Conservation (phyloP, 768 basidiomycete species). For the Kwoniella botswanensis region DNA sequence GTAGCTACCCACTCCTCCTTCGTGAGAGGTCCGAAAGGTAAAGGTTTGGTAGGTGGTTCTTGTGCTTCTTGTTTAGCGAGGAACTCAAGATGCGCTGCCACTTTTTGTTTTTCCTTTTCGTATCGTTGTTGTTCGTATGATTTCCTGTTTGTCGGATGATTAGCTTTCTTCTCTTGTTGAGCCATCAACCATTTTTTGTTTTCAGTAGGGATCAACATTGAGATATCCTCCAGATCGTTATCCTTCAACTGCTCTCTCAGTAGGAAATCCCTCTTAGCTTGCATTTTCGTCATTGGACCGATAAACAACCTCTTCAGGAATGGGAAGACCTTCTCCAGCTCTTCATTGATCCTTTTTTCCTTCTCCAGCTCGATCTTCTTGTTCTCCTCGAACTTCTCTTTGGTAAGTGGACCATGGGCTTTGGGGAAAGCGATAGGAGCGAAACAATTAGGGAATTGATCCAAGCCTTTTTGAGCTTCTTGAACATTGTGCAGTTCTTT, state of each 20-base stretch:
- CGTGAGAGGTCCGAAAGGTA: conserved; percentile 40
- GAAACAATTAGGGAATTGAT: conserved; percentile 37
- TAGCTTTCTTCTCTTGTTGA: conserved; percentile 3
- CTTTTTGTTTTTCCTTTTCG: conserved; percentile 45
- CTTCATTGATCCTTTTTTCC: conserved; percentile 25
- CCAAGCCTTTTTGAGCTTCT: conserved; percentile 42
- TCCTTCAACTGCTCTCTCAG: conserved; percentile 38
- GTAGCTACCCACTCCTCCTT: conserved; percentile 38
- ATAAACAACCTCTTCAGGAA: conserved; percentile 48
- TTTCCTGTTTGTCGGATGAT: conserved; percentile 22
- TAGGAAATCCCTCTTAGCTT: conserved; percentile 36
- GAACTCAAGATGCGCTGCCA: conserved; percentile 23
- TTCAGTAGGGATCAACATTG: conserved; percentile 34
- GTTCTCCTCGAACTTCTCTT: conserved; percentile 37
- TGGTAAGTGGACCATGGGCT: conserved; percentile 42
- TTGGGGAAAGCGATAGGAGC: conserved; percentile 37
- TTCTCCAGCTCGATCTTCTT: conserved; percentile 26
- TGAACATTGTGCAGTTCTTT: conserved; percentile 37
- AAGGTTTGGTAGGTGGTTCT: conserved; percentile 9
- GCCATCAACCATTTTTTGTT: conserved; percentile 25
- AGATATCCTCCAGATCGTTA: conserved; percentile 41
- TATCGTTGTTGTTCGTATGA: conserved; percentile 34
- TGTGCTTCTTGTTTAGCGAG: conserved; percentile 2
- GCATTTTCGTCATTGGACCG: conserved; percentile 47
- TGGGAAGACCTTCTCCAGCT: conserved; percentile 40